Evolutionary conservation across 306 rosid genomes (phyloP).

Genomic region (Leucaena leucocephala): DNA sequence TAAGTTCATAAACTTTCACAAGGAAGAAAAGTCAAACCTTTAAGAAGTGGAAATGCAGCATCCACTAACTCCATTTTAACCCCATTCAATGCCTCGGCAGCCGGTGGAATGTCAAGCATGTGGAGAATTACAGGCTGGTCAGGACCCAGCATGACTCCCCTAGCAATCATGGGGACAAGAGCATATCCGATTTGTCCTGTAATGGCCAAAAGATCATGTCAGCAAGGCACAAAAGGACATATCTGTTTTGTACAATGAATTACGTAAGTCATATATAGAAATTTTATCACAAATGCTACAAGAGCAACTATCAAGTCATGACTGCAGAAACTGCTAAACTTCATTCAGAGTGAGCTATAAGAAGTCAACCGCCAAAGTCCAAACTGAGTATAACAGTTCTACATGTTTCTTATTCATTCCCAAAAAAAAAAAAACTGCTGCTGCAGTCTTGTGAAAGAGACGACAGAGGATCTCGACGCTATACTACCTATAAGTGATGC

Average conservation of each 20-base stretch:
- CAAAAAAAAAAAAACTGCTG: not conserved
- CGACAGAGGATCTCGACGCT: not conserved
- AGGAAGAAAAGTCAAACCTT: conserved; percentile 46
- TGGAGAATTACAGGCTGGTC: conserved; percentile 96
- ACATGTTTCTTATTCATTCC: not conserved
- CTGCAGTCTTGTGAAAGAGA: not conserved
- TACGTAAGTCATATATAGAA: not conserved
- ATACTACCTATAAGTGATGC: not conserved
- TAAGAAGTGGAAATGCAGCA: conserved; percentile 91
- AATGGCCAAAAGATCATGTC: conserved; percentile 34
- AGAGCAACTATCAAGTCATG: not conserved
- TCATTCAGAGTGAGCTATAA: not conserved
- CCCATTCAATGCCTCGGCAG: conserved; percentile 91
- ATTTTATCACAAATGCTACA: not conserved
- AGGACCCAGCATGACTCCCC: conserved; percentile 90
- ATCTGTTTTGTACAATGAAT: not conserved
- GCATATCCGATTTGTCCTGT: conserved; percentile 97
- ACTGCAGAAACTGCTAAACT: not conserved
- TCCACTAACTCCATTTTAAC: conserved; percentile 94
- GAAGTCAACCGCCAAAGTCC: conserved; percentile 11
- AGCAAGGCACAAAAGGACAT: conserved; percentile 12
- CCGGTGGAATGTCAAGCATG: conserved; percentile 88
- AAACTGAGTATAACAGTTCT: not conserved
- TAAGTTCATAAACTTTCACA: not conserved
- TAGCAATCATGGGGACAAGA: conserved; percentile 95